phyloP scores from a whole-genome alignment of 306 rosid species.

The Dalbergia cochinchinensis region DNA sequence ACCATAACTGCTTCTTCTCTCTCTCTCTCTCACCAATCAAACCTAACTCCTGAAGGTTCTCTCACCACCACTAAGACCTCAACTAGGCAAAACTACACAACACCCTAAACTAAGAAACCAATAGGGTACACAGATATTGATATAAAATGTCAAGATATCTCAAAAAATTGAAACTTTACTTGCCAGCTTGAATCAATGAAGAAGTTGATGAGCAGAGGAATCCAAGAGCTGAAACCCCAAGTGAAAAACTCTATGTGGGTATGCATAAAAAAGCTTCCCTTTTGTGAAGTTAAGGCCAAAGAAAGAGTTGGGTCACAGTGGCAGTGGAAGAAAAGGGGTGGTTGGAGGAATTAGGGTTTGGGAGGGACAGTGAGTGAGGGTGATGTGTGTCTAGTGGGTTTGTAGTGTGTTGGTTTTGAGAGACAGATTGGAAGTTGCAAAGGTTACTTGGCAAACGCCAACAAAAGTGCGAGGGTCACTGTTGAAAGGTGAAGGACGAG shows the following conservation, averaged over 20 bases:
- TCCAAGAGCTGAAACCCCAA: constrained; percentile 12
- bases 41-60: not conserved
- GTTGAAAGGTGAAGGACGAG: constrained; percentile 17
- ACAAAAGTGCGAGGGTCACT: constrained; percentile 40
- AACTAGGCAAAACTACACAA: constrained; percentile 21
- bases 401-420: not conserved
- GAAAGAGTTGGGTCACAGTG: constrained; percentile 34
- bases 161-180: constrained; percentile 33
- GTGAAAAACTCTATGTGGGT: constrained; percentile 24
- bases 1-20: constrained; percentile 63
- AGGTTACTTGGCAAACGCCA: constrained; percentile 49
- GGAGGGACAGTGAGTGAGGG: constrained; percentile 31
- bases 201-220: constrained; percentile 31
- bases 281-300: not conserved
- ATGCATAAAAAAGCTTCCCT: constrained; percentile 15
- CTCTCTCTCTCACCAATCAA: constrained; percentile 47
- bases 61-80: constrained; percentile 17
- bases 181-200: constrained; percentile 32
- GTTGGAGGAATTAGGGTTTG: constrained; percentile 60
- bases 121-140: constrained; percentile 37
- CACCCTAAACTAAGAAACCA: not conserved
- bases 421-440: constrained; percentile 41
- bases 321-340: not conserved
- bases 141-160: not conserved
- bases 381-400: not conserved